Evolutionary conservation across 176 grass and related monocot genomes (phyloP).

Genomic region (Carex pumila): DNA sequence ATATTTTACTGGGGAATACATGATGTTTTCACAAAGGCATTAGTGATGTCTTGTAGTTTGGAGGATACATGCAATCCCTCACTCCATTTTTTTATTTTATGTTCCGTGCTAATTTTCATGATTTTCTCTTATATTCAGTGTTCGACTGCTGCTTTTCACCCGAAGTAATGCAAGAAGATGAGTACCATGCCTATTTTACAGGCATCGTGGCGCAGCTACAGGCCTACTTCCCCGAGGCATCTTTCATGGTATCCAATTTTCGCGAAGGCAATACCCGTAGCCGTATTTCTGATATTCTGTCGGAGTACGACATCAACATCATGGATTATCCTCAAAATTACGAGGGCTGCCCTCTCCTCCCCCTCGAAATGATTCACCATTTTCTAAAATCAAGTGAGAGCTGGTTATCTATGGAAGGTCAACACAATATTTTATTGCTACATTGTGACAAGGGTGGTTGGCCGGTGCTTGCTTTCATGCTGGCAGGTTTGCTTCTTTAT

Average conservation of each 20-base stretch:
- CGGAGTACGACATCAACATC: slow-evolving; percentile 88
- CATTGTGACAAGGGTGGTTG: slow-evolving; percentile 91
- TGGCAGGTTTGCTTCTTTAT: slow-evolving; percentile 84
- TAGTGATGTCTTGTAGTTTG: neutral
- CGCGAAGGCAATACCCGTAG: slow-evolving; percentile 72
- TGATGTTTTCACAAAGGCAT: neutral
- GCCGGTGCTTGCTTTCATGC: slow-evolving; percentile 91
- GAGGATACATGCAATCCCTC: neutral
- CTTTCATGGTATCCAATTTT: slow-evolving; percentile 94
- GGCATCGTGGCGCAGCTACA: slow-evolving; percentile 68
- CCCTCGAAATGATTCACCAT: slow-evolving; percentile 94
- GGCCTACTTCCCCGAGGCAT: slow-evolving; percentile 73
- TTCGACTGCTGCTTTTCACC: slow-evolving; percentile 90
- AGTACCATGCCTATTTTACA: slow-evolving; percentile 75
- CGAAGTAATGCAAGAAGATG: slow-evolving; percentile 55
- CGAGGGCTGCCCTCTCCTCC: slow-evolving; percentile 86
- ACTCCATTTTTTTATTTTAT: neutral
- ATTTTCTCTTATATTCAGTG: slow-evolving; percentile 45
- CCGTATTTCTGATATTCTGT: slow-evolving; percentile 80
- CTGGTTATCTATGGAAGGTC: slow-evolving; percentile 90
- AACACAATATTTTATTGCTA: slow-evolving; percentile 89
- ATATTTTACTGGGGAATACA: neutral
- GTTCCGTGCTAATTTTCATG: neutral
- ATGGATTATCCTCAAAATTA: slow-evolving; percentile 96
- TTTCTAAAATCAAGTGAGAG: slow-evolving; percentile 95